phyloP scores from a whole-genome alignment of 768 basidiomycete species.

The Hysterangium stoloniferum region DNA sequence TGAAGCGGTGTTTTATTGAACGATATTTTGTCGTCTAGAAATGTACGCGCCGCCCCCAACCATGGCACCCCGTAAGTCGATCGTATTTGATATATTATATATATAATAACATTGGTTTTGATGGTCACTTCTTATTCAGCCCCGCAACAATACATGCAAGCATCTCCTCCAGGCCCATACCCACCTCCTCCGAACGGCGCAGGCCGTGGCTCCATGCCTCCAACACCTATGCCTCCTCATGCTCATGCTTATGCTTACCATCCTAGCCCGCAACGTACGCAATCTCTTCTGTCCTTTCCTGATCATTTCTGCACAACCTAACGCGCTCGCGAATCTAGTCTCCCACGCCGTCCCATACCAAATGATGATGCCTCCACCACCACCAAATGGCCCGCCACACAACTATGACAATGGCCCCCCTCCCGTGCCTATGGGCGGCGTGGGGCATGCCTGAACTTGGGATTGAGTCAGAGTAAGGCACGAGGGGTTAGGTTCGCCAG shows the following conservation, averaged over 20 bases:
- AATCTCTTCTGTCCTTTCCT: conserved; percentile 17
- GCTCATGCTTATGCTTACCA: conserved; percentile 78
- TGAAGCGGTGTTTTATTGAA: no score
- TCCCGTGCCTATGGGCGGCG: conserved; percentile 70
- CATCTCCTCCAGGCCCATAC: conserved; percentile 67
- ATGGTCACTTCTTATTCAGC: conserved; percentile 30
- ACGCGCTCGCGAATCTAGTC: conserved; percentile 40
- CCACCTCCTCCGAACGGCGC: conserved; percentile 73
- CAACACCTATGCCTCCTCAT: conserved; percentile 80
- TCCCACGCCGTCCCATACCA: conserved; percentile 81
- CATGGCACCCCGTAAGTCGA: conserved; percentile 74
- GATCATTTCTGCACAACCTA: conserved; percentile 23
- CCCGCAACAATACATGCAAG: conserved; percentile 73
- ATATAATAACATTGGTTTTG: not conserved
- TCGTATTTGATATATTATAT: not conserved
- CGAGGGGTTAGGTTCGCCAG: not conserved
- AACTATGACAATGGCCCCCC: conserved; percentile 40
- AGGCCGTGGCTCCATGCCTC: conserved; percentile 84
- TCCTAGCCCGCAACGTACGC: conserved; percentile 79
- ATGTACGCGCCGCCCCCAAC: conserved; percentile 70
- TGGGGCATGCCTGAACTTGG: conserved; percentile 45
- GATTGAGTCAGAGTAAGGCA: not conserved
- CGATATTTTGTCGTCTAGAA: conserved; percentile 26
- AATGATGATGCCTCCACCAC: conserved; percentile 83
- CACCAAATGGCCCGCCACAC: conserved; percentile 63